A percentile compares a stretch with the other conserved stretches of the same genome.
Evolutionary conservation across 176 grass and related monocot species (phyloP).

Genomic region (Musa beccarii): DNA sequence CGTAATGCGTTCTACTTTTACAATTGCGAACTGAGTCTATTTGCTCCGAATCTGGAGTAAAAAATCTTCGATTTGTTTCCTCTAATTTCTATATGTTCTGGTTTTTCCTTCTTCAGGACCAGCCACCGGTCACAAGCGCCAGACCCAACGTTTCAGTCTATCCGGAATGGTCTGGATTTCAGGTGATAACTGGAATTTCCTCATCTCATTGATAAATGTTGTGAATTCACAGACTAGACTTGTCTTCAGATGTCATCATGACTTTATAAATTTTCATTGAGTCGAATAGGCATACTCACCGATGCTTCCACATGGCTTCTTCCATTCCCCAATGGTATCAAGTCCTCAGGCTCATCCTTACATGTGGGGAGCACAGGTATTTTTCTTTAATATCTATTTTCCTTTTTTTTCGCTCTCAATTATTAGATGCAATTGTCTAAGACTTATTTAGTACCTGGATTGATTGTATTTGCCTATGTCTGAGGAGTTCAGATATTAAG

Average conservation of each 20-base stretch:
- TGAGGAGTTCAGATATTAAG: background rate
- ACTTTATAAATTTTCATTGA: background rate
- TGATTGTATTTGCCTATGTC: background rate
- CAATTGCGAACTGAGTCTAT: background rate
- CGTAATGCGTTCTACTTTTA: conserved; percentile 6
- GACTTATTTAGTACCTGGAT: background rate
- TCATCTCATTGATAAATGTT: background rate
- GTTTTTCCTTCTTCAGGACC: conserved; percentile 44
- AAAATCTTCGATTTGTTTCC: background rate
- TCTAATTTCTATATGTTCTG: background rate
- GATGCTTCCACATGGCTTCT: conserved; percentile 89
- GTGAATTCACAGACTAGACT: background rate
- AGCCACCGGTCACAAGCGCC: conserved; percentile 43
- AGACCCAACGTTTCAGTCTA: conserved; percentile 45
- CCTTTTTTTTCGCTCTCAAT: background rate
- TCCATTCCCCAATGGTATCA: conserved; percentile 55
- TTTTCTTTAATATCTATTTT: background rate
- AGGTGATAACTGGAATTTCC: conserved; percentile 32
- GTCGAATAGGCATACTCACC: conserved; percentile 69
- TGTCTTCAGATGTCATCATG: background rate
- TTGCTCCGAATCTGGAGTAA: background rate
- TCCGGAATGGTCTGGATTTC: conserved; percentile 79
- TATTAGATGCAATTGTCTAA: background rate
- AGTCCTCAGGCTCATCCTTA: conserved; percentile 86
- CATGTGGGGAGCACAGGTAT: conserved; percentile 94